phyloP scores from a whole-genome alignment of 805 yeast genomes.

The Metschnikowia shivogae region DNA sequence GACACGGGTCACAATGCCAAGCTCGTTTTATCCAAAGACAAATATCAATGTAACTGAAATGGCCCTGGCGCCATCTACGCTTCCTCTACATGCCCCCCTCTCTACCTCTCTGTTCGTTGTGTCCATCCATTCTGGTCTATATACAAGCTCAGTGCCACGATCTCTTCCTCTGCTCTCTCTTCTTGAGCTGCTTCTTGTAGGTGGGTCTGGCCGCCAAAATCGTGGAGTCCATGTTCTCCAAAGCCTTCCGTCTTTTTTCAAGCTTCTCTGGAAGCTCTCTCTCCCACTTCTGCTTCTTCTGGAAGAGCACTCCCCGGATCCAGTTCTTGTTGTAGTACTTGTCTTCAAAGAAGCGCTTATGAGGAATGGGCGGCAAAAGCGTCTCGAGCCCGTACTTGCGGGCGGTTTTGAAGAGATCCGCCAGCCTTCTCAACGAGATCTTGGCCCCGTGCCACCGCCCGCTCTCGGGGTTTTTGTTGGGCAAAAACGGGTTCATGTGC shows the following conservation, averaged over 20 bases:
- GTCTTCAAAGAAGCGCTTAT: constrained; percentile 73
- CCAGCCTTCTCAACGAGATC: constrained; percentile 75
- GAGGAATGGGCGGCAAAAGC: constrained; percentile 63
- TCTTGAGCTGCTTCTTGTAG: constrained; percentile 37
- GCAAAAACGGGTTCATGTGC: constrained; percentile 80
- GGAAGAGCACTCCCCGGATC: constrained; percentile 71
- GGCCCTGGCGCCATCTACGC: no score
- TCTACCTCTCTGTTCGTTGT: neutral
- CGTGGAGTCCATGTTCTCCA: constrained; percentile 60
- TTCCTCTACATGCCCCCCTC: neutral
- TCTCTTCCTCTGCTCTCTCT: constrained; percentile 32
- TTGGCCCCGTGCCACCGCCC: constrained; percentile 72
- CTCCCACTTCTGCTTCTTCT: constrained; percentile 81
- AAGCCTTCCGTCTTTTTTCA: constrained; percentile 59
- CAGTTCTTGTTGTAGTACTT: constrained; percentile 66
- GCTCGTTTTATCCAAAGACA: no score
- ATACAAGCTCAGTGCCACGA: constrained; percentile 29
- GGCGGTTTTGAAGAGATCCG: constrained; percentile 80
- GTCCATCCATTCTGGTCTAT: neutral
- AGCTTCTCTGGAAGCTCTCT: constrained; percentile 57
- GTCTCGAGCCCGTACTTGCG: constrained; percentile 74
- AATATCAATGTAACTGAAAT: no score
- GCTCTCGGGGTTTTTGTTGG: constrained; percentile 80
- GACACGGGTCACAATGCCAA: no score
- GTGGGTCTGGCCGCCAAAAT: constrained; percentile 57